Base-by-base conservation (phyloP, 495 filamentous ascomycete genomes). In the Lasiosphaeria hispida region DNA sequence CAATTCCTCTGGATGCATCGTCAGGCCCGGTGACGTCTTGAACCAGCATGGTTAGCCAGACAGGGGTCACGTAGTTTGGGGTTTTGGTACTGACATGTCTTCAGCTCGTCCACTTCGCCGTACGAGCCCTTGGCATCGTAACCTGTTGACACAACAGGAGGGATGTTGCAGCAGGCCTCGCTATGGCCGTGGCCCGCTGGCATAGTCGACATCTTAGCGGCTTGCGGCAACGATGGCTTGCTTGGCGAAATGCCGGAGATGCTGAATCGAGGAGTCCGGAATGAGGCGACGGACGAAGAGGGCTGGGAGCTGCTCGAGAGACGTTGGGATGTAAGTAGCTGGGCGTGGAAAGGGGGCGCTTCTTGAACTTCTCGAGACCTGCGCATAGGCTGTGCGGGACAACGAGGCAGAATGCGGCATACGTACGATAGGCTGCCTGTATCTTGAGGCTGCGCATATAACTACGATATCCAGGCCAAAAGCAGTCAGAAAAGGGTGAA, bases 51-150 rank as follows among this genome's bases (percentile, higher is more conserved):
- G 45, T 55, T 33, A 23, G 23, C 39, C 39, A 23, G 54, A n/a
- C 35, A 56, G 17, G 33, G 10, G 30, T 17, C 11, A 9, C 13
- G 23, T 8, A 45, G 15, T 47, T 17, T 17, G 23, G 19, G 33
- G 1, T 11, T 7, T 36, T 5, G 34, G 17, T 62, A 35, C 34
- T 48, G 37, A 88, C 86, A 93, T 17, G 87, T 89, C 56, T 87
- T 88, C 38, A 88, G 67, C 17, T 83, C 87, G 13, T 77, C 84
- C 56, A 89, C 69, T 15, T 77, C 80, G 37, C 81, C 77, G 60
- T 85, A 91, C 36, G 73, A 69, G 57, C 90, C 90, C 66, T 89
- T 86, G n/a, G 77, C 66, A 8, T 65, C 70, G 69, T 91, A 92
- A 10, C 77, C 83, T 56, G 82, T 74, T 13, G 73, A 61, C 38